Evolutionary conservation across 306 rosid genomes (phyloP).

Genomic region (Oemleria cerasiformis): DNA sequence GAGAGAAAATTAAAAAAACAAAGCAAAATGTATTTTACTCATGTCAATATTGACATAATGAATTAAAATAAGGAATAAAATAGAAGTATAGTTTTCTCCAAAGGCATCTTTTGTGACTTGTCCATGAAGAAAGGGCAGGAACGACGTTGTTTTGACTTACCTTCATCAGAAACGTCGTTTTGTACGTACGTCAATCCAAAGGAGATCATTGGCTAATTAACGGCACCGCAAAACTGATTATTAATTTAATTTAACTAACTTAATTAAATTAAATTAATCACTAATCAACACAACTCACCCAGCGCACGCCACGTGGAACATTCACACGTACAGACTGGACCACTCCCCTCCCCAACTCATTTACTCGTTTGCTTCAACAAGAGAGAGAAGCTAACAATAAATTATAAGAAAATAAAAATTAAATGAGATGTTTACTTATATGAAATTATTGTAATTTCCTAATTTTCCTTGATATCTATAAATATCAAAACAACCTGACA

Average conservation of each 20-base stretch:
- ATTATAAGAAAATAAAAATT: background rate
- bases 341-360: background rate
- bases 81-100: too few relatives aligned
- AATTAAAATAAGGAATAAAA: too few relatives aligned
- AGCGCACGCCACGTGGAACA: conserved; percentile 26
- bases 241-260: background rate
- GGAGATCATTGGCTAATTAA: background rate
- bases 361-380: background rate
- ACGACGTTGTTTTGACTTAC: conserved; percentile 13
- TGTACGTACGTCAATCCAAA: too few relatives aligned
- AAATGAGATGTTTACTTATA: too few relatives aligned
- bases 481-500: too few relatives aligned
- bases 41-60: too few relatives aligned
- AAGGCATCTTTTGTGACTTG: background rate
- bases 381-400: background rate
- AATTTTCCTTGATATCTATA: too few relatives aligned
- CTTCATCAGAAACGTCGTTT: too few relatives aligned
- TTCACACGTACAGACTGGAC: conserved; percentile 5
- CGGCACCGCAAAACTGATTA: background rate
- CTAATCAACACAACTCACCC: background rate
- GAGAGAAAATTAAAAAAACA: too few relatives aligned
- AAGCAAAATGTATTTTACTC: too few relatives aligned
- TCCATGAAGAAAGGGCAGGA: background rate
- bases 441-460: too few relatives aligned
- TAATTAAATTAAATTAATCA: background rate